phyloP scores from a whole-genome alignment of 768 basidiomycete genomes.

The Hericium coralloides region DNA sequence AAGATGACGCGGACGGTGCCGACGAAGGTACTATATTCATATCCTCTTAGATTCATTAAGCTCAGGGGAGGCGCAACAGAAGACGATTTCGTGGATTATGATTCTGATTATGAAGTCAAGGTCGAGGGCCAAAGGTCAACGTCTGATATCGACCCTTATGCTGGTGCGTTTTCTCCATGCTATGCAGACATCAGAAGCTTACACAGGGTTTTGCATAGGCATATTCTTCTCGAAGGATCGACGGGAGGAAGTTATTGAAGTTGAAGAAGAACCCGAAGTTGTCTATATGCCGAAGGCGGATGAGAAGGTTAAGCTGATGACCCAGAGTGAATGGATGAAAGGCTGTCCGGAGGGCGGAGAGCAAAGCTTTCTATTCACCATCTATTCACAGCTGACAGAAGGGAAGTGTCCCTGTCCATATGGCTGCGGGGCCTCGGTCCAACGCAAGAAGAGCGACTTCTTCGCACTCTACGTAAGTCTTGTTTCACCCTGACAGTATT shows the following conservation, averaged over 20 bases:
- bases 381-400: slow-evolving; percentile 66
- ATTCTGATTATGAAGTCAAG: slow-evolving; percentile 62
- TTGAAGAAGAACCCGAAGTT: slow-evolving; percentile 68
- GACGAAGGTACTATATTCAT: slow-evolving; percentile 28
- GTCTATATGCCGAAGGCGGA: slow-evolving; percentile 32
- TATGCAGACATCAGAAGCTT: background rate
- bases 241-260: slow-evolving; percentile 85
- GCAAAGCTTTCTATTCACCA: slow-evolving; percentile 79
- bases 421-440: slow-evolving; percentile 55
- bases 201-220: slow-evolving; percentile 33
- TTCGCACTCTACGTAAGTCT: slow-evolving; percentile 72
- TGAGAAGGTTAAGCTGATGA: slow-evolving; percentile 58
- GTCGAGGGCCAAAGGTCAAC: slow-evolving; percentile 31
- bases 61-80: slow-evolving; percentile 16
- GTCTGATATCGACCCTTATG: slow-evolving; percentile 78
- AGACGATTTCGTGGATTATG: slow-evolving; percentile 69
- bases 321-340: slow-evolving; percentile 94
- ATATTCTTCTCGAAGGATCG: slow-evolving; percentile 95
- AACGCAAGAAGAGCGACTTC: slow-evolving; percentile 67
- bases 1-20: slow-evolving; percentile 27
- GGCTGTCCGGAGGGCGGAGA: slow-evolving; percentile 93
- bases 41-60: background rate
- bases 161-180: slow-evolving; percentile 38
- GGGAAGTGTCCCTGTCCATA: slow-evolving; percentile 64
- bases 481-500: slow-evolving; percentile 8